Conservation (phyloP, 2,329 filamentous ascomycete genomes). For the Fusarium veterinarium region DNA sequence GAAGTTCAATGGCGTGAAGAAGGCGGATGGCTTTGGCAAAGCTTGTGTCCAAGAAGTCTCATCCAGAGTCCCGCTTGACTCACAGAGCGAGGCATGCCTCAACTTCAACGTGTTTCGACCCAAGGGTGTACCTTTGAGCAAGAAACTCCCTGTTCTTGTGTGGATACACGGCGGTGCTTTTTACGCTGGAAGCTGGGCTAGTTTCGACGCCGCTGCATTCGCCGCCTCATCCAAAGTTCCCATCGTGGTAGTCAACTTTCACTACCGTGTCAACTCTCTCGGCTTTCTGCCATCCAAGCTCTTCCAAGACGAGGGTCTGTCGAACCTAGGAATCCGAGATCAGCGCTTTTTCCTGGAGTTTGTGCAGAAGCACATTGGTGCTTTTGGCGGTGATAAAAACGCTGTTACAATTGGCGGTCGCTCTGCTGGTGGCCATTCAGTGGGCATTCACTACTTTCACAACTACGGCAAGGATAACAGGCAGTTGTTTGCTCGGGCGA, state of each 20-base stretch:
- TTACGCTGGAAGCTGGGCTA: constrained; percentile 47
- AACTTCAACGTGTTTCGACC: constrained; percentile 56
- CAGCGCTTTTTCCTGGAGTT: constrained; percentile 64
- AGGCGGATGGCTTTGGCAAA: constrained; percentile 54
- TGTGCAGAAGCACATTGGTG: constrained; percentile 62
- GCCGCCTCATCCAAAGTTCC: constrained; percentile 50
- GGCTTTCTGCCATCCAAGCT: constrained; percentile 58
- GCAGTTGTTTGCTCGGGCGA: constrained; percentile 49
- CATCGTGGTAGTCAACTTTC: constrained; percentile 57
- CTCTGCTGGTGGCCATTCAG: constrained; percentile 60
- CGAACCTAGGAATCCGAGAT: constrained; percentile 67
- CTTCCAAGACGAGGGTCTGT: constrained; percentile 49
- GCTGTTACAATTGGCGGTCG: constrained; percentile 67
- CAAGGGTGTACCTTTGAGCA: constrained; percentile 46
- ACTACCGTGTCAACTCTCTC: constrained; percentile 55
- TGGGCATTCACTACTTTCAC: constrained; percentile 54
- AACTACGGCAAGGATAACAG: constrained; percentile 49
- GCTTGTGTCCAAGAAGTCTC: constrained; percentile 54
- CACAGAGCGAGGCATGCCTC: constrained; percentile 52
- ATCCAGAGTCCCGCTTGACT: constrained; percentile 18
- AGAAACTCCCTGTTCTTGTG: constrained; percentile 53
- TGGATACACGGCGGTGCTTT: constrained; percentile 57
- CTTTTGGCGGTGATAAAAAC: constrained; percentile 64
- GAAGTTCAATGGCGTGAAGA: constrained; percentile 53
- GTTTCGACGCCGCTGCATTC: constrained; percentile 52